Conservation (phyloP, 116 monocot species). For the Zostera marina region DNA sequence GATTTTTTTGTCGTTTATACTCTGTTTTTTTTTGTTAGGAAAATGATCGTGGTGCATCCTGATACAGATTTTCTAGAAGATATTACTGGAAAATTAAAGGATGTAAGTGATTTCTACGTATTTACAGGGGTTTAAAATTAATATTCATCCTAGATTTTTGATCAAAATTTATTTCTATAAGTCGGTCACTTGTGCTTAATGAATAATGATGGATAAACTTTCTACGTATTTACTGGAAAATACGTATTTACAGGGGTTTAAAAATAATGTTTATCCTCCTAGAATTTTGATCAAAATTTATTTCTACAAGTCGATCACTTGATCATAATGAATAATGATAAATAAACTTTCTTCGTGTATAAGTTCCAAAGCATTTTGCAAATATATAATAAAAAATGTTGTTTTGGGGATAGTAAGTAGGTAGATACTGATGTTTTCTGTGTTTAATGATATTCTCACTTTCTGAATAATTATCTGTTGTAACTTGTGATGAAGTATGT, state of each 20-base stretch:
- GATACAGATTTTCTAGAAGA: slow-evolving; percentile 88
- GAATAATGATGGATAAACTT: too few relatives aligned
- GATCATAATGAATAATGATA: too few relatives aligned
- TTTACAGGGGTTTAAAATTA: not conserved
- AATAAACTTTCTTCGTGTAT: too few relatives aligned
- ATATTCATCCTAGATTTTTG: not conserved
- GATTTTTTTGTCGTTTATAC: not conserved
- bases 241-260: not conserved
- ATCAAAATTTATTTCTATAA: too few relatives aligned
- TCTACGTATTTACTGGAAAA: slow-evolving; percentile 82
- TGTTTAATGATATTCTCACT: not conserved
- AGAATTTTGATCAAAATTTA: not conserved
- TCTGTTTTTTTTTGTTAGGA: slow-evolving; percentile 20
- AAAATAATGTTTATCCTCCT: not conserved
- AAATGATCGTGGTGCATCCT: slow-evolving; percentile 96
- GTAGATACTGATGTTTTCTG: not conserved
- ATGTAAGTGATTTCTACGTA: slow-evolving; percentile 7
- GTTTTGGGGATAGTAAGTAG: too few relatives aligned
- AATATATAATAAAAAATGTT: too few relatives aligned
- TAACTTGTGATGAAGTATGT: slow-evolving; percentile 57
- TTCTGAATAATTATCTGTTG: not conserved
- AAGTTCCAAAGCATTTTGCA: not conserved
- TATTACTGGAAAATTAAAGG: slow-evolving; percentile 80
- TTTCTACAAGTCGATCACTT: too few relatives aligned
- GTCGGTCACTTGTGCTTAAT: too few relatives aligned